Base-by-base conservation (phyloP, 805 yeast genomes). In the Lipomyces mesembrius region DNA sequence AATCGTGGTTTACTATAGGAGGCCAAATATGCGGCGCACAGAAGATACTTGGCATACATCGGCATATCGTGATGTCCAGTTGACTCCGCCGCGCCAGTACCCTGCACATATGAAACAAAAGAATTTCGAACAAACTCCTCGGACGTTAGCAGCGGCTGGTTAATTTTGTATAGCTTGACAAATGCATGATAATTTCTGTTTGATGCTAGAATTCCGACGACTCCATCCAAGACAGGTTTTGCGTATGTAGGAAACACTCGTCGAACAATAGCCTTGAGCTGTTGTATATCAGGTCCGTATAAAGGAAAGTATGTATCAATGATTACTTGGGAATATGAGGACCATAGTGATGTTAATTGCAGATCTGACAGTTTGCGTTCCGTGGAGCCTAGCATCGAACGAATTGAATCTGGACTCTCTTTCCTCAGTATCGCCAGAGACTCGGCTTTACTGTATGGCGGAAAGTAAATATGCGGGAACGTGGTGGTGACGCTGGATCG, bases 1-100 rank as follows among this genome's bases (percentile, higher is more conserved):
- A 83, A 84, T 67, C 85, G 84, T 1, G 88, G 87, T 37, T 88
- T 90, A 64, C 87, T 85, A 74, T 85, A 90, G 0, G 97, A 91
- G 0, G 97, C 96, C 59, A 92, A 78, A 75, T 89, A 93, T 0
- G 96, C 88, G 0, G 97, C 91, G 39, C 92, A 83, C 17, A 92
- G 77, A n/a, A 93, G 77, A 74, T 84, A 91, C 74, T 90, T 89
- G 1, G 71, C 54, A 14, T 57, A 34, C 3, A 53, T 20, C 32
- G 71, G 67, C 69, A 68, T 62, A 46, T 66, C 65, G 5, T 55
- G 56, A 32, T 61, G 52, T 9, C 59, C 69, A 12, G 32, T 32
- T 17, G 32, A 6, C 4, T 14, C 55, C 12, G 60, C 8, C 49
- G 17, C 8, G 37, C 17, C 43, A 46, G 17, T 17, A 17, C 57